phyloP scores from a whole-genome alignment of 805 yeast species.

The Saturnispora kantuleensis region DNA sequence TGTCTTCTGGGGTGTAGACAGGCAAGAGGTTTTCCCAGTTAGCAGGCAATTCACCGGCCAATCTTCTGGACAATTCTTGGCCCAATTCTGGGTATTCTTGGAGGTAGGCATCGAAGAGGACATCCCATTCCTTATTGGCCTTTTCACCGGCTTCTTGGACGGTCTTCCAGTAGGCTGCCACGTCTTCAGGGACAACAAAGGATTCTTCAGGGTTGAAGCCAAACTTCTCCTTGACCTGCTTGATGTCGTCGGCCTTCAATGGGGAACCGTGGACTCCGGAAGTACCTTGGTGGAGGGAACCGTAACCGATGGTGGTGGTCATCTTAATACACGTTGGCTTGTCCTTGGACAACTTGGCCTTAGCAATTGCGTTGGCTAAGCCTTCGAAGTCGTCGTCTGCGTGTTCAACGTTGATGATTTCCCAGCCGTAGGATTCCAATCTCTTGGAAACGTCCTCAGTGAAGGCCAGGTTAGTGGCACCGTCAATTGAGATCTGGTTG shows the following conservation, averaged over 20 bases:
- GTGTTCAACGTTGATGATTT: constrained; percentile 62
- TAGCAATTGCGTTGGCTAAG: constrained; percentile 59
- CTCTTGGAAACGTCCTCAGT: constrained; percentile 84
- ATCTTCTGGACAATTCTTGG: constrained; percentile 72
- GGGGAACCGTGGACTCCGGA: constrained; percentile 96
- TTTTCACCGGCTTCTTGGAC: constrained; percentile 54
- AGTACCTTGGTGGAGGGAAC: constrained; percentile 77
- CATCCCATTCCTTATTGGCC: constrained; percentile 69
- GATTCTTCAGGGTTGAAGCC: constrained; percentile 84
- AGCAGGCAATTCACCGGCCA: constrained; percentile 66
- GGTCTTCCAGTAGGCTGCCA: constrained; percentile 55
- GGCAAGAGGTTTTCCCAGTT: constrained; percentile 78
- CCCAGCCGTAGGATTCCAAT: constrained; percentile 93
- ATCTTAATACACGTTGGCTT: constrained; percentile 89
- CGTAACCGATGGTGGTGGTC: constrained; percentile 89
- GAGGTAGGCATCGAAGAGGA: constrained; percentile 48
- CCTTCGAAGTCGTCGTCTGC: constrained; percentile 74
- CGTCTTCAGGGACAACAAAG: constrained; percentile 77
- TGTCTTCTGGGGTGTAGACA: constrained; percentile 63
- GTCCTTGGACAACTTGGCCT: constrained; percentile 66
- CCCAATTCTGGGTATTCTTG: constrained; percentile 68
- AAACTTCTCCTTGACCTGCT: constrained; percentile 69
- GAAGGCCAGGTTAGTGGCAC: constrained; percentile 80
- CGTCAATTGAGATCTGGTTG: constrained; percentile 95
- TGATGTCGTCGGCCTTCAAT: constrained; percentile 84